Percentiles rank a stretch among this genome's conserved stretches.
phyloP scores from a whole-genome alignment of 2,329 filamentous ascomycete species.

The Talaromyces sp. region DNA sequence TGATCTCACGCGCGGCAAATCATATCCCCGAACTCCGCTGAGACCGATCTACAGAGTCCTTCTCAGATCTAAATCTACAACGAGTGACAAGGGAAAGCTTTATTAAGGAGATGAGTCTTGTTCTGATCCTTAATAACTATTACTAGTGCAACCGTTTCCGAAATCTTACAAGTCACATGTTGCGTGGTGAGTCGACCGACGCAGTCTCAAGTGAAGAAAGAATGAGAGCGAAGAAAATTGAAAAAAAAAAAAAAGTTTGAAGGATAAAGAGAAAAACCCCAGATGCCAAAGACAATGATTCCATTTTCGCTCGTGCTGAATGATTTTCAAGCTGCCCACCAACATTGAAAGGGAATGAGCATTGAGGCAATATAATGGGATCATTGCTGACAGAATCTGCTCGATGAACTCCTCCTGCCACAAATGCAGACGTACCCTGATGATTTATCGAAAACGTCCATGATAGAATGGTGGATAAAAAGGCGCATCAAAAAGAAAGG shows the following conservation, averaged over 20 bases:
- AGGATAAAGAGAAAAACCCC: constrained; percentile 2
- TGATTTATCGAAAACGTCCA: neutral
- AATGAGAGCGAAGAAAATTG: constrained; percentile 9
- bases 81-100: neutral
- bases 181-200: constrained; percentile 2
- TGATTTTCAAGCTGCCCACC: neutral
- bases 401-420: constrained; percentile 11
- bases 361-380: neutral
- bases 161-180: constrained; percentile 16
- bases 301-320: neutral
- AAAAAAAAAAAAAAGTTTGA: constrained; percentile 6
- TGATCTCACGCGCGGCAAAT: constrained; percentile 5
- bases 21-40: neutral
- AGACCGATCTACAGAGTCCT: too few relatives aligned
- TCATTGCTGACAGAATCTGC: constrained; percentile 3
- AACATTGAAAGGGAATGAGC: constrained; percentile 6
- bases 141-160: constrained; percentile 15
- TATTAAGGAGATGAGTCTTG: constrained; percentile 5
- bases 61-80: neutral
- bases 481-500: constrained; percentile 5
- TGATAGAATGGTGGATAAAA: constrained; percentile 1
- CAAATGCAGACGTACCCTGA: constrained; percentile 10
- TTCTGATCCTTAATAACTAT: constrained; percentile 8
- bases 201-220: constrained; percentile 1
- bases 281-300: constrained; percentile 4